Evolutionary conservation across 1,284 basidiomycete genomes (phyloP).

Genomic region (Trichosporon sp.): DNA sequence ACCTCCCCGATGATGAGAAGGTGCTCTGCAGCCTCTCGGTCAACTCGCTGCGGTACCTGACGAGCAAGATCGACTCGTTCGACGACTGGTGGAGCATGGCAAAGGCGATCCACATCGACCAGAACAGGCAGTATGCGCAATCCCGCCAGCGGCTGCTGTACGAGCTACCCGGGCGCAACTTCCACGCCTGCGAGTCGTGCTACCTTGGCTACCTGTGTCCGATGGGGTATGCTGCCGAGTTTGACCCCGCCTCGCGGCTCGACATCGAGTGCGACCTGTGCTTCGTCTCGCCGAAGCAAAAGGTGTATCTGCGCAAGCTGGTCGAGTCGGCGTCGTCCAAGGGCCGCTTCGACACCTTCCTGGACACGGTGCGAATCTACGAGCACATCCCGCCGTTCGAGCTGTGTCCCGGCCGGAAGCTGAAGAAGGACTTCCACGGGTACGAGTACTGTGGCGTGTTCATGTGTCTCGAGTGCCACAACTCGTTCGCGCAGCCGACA

Average conservation of each 20-base stretch:
- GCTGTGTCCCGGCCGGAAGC: neutral
- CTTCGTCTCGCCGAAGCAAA: neutral
- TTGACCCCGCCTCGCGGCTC: neutral
- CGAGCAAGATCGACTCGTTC: neutral
- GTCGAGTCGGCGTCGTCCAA: neutral
- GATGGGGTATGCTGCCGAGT: neutral
- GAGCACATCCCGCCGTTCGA: neutral
- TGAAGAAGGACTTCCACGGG: neutral
- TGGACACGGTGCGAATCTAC: neutral
- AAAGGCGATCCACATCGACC: neutral
- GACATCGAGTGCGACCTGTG: neutral
- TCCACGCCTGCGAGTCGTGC: neutral
- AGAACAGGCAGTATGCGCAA: neutral
- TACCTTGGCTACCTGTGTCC: neutral
- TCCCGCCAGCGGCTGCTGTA: neutral
- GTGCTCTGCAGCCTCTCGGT: neutral
- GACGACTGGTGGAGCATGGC: neutral
- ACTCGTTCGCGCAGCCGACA: neutral
- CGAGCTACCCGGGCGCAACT: neutral
- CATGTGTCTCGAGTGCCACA: neutral
- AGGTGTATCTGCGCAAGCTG: neutral
- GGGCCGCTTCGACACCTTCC: neutral
- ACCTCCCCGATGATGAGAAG: neutral
- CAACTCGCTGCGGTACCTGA: neutral
- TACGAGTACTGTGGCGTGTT: neutral